phyloP scores from a whole-genome alignment of 2,329 filamentous ascomycete genomes.

The Claviceps sp. region DNA sequence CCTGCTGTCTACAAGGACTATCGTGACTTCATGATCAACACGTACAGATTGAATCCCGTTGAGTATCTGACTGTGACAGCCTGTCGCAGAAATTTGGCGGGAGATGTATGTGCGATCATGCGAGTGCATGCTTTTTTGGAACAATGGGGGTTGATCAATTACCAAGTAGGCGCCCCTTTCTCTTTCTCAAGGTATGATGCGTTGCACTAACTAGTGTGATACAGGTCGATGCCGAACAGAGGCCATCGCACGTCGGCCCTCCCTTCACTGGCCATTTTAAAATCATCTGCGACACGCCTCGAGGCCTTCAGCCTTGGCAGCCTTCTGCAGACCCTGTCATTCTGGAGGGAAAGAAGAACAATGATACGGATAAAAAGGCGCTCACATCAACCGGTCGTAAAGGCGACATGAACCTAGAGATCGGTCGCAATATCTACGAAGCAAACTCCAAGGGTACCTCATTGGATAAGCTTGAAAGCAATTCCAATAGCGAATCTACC shows the following conservation, averaged over 20 bases:
- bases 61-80: conserved; percentile 97
- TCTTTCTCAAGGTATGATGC: background rate
- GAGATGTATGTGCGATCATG: conserved; percentile 98
- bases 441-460: conserved; percentile 66
- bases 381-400: conserved; percentile 54
- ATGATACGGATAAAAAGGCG: conserved; percentile 62
- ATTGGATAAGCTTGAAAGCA: conserved; percentile 55
- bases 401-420: conserved; percentile 77
- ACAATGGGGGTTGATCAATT: conserved; percentile 98
- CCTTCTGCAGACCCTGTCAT: conserved; percentile 65
- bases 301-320: conserved; percentile 89
- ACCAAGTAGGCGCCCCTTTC: conserved; percentile 53
- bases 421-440: conserved; percentile 92
- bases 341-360: conserved; percentile 44
- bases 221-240: conserved; percentile 88
- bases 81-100: conserved; percentile 84
- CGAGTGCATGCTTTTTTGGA: conserved; percentile 94
- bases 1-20: conserved; percentile 97
- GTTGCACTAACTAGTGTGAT: conserved; percentile 5
- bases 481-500: conserved; percentile 62
- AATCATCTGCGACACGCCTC: conserved; percentile 87
- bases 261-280: conserved; percentile 97
- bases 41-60: conserved; percentile 86
- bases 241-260: conserved; percentile 88
- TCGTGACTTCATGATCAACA: conserved; percentile 99